Evolutionary conservation across 345 rosid genomes (phyloP).

Genomic region (Hibiscus trionum): DNA sequence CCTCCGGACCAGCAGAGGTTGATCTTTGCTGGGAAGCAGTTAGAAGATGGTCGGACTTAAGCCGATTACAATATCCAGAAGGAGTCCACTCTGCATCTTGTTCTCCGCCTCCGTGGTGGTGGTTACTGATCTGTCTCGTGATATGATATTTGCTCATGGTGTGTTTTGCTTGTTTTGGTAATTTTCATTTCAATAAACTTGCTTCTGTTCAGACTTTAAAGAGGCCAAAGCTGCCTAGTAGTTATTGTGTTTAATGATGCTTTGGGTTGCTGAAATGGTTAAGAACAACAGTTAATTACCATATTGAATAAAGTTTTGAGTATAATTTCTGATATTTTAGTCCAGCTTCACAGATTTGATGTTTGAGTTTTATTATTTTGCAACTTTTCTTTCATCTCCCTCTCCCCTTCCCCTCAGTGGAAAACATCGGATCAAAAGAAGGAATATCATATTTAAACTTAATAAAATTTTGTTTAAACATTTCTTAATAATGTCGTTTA

Average conservation of each 20-base stretch:
- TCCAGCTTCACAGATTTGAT: neutral
- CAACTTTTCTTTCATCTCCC: neutral
- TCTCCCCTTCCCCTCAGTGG: neutral
- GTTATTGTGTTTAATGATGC: neutral
- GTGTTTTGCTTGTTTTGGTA: neutral
- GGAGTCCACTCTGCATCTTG: conserved; percentile 47
- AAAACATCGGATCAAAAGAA: too few species aligned
- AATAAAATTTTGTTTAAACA: too few species aligned
- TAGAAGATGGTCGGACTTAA: conserved; percentile 40
- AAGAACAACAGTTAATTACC: neutral
- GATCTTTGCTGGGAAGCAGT: conserved; percentile 39
- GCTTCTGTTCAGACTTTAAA: neutral
- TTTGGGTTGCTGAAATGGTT: neutral
- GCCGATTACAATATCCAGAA: conserved; percentile 38
- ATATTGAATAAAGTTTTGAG: neutral
- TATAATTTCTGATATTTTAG: neutral
- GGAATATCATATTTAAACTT: too few species aligned
- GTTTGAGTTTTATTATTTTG: neutral
- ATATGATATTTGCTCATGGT: neutral
- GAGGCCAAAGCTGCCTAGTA: neutral
- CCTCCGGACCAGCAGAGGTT: conserved; percentile 44
- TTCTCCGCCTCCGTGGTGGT: conserved; percentile 57
- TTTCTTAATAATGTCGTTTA: too few species aligned
- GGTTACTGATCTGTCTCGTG: neutral
- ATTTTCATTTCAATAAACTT: neutral